phyloP scores from a whole-genome alignment of 768 basidiomycete genomes.

The Hydnomerulius pinastri region DNA sequence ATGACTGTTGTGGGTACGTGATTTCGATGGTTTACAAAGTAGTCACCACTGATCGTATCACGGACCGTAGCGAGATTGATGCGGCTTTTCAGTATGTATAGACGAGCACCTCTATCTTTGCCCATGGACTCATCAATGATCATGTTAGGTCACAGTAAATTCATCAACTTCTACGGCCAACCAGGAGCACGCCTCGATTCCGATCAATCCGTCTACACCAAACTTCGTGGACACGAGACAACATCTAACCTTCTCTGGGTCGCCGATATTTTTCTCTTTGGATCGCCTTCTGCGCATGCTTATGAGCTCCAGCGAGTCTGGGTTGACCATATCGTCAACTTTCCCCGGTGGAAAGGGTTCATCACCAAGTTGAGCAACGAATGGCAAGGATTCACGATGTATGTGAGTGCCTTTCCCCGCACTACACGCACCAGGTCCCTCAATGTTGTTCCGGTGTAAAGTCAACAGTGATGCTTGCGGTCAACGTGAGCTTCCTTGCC shows the following conservation, averaged over 20 bases:
- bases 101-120: neutral
- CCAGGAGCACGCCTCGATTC: conserved; percentile 45
- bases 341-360: conserved; percentile 20
- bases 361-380: conserved; percentile 19
- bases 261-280: conserved; percentile 24
- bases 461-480: conserved; percentile 36
- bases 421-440: neutral
- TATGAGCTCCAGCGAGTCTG: conserved; percentile 1
- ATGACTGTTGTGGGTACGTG: conserved; percentile 1
- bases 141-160: conserved; percentile 31
- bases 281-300: conserved; percentile 20
- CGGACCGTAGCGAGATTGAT: conserved; percentile 41
- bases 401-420: conserved; percentile 1
- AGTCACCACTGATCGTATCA: neutral
- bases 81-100: conserved; percentile 41
- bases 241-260: conserved; percentile 11
- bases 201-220: conserved; percentile 40
- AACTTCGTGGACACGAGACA: conserved; percentile 1
- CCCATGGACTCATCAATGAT: neutral
- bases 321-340: conserved; percentile 5
- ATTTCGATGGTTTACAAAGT: neutral
- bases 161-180: conserved; percentile 50
- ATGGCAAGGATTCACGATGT: conserved; percentile 13
- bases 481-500: conserved; percentile 36
- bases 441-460: conserved; percentile 5